These are phyloP conservation scores for Hymenoscyphus albidus DNA, from an alignment of 2,329 filamentous ascomycete genomes.

Conservation along the genomic window DNA sequence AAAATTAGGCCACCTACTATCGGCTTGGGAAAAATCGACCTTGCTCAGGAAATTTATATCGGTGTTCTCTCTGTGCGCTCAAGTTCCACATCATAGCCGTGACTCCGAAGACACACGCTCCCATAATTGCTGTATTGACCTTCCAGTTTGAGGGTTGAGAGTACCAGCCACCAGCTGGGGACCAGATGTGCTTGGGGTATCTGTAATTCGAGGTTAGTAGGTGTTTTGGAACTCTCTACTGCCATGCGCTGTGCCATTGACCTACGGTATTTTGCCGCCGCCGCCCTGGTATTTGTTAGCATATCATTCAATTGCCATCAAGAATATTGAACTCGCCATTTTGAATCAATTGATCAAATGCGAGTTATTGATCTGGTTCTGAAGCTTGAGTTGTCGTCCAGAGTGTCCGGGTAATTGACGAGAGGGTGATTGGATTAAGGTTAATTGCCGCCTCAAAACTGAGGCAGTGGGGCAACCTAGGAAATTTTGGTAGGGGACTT, in stretches of 20 bases:
- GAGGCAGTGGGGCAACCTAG: background rate
- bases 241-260: constrained; percentile 23
- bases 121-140: constrained; percentile 77
- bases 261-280: constrained; percentile 72
- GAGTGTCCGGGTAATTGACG: background rate
- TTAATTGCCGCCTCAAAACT: no score
- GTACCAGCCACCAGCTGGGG: constrained; percentile 97
- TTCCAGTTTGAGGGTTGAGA: constrained; percentile 93
- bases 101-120: constrained; percentile 64
- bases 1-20: constrained; percentile 56
- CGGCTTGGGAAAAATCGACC: constrained; percentile 79
- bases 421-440: background rate
- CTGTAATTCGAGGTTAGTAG: constrained; percentile 43
- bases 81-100: constrained; percentile 64
- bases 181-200: constrained; percentile 99
- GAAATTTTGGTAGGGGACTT: constrained; percentile 12
- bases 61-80: constrained; percentile 69
- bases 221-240: constrained; percentile 19
- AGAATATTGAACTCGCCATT: constrained; percentile 49
- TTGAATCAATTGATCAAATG: constrained; percentile 40
- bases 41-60: constrained; percentile 71
- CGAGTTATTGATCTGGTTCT: constrained; percentile 3
- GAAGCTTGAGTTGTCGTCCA: constrained; percentile 18
- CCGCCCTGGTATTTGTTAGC: constrained; percentile 61
- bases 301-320: constrained; percentile 11